A percentile compares a stretch with the other conserved stretches of the same genome.
phyloP scores from a whole-genome alignment of 2,329 filamentous ascomycete genomes.

The Fusarium sacchari region DNA sequence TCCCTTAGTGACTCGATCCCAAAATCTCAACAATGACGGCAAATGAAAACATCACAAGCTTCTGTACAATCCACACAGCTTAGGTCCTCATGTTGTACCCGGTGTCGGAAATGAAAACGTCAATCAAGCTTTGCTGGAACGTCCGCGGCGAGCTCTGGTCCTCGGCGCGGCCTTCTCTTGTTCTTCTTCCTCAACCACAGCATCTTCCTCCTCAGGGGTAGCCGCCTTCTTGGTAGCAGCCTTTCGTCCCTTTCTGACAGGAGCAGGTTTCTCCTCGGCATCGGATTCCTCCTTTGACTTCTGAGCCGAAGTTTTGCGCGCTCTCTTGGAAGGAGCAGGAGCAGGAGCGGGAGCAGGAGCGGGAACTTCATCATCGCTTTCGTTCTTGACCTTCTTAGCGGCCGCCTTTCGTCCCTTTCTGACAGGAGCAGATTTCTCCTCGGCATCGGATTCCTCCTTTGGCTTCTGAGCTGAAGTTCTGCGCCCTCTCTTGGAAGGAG shows the following conservation, averaged over 20 bases:
- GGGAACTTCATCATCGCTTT: background rate
- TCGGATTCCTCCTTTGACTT: conserved; percentile 31
- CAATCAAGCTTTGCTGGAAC: conserved; percentile 40
- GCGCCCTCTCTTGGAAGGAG: conserved; percentile 45
- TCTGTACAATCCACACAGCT: background rate
- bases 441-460: conserved; percentile 25
- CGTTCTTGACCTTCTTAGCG: conserved; percentile 22
- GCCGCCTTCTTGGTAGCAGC: conserved; percentile 27
- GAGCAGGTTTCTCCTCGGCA: conserved; percentile 22
- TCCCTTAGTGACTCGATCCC: background rate
- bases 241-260: conserved; percentile 28
- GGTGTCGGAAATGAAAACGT: background rate
- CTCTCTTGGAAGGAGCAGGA: conserved; percentile 45
- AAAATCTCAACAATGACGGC: background rate
- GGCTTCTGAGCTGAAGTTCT: conserved; percentile 25
- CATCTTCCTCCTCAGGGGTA: conserved; percentile 26
- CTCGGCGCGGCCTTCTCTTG: conserved; percentile 48
- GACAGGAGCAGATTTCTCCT: conserved; percentile 20
- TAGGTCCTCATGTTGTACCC: background rate
- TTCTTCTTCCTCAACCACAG: conserved; percentile 17
- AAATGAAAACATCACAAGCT: background rate
- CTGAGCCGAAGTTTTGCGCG: conserved; percentile 24
- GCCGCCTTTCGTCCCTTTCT: conserved; percentile 25
- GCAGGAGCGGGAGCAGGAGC: conserved; percentile 32
- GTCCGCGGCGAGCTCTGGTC: conserved; percentile 41